A percentile compares a stretch with the other conserved stretches of the same genome.
Conservation (phyloP, 2,329 filamentous ascomycete genomes). For the Magnaporthales sp. region DNA sequence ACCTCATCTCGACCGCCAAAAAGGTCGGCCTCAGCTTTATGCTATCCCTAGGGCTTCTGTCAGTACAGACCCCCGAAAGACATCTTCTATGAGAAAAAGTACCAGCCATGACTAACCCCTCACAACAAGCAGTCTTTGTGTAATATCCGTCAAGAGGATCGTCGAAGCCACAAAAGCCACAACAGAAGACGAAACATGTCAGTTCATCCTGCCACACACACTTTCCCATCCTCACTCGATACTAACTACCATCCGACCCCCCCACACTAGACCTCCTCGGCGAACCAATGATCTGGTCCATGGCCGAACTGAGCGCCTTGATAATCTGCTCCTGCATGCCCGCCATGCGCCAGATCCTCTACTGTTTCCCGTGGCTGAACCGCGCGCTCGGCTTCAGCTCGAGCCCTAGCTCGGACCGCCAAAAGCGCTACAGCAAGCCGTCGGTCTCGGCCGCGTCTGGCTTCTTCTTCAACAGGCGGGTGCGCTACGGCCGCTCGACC, state of each 20-base stretch:
- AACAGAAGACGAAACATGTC: neutral
- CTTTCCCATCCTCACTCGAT: too few relatives aligned
- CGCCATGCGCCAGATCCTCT: slow-evolving; percentile 8
- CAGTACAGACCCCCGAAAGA: neutral
- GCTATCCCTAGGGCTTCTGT: slow-evolving; percentile 7
- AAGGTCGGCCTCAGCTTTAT: slow-evolving; percentile 8
- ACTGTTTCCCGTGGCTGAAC: slow-evolving; percentile 8
- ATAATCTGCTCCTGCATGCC: slow-evolving; percentile 12
- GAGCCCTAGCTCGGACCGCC: too few relatives aligned
- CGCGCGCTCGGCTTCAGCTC: slow-evolving; percentile 8
- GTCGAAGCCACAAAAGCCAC: neutral
- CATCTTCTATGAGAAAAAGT: neutral
- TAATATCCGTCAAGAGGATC: neutral
- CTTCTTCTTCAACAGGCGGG: neutral
- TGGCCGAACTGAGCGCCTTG: slow-evolving; percentile 11
- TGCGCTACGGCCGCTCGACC: neutral
- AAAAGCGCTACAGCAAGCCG: neutral
- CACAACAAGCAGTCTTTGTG: neutral
- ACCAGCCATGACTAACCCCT: neutral
- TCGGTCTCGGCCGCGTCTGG: neutral
- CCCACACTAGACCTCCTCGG: neutral
- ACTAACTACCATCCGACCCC: neutral
- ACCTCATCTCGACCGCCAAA: slow-evolving; percentile 8
- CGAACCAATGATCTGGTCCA: slow-evolving; percentile 11
- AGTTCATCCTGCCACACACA: neutral